Evolutionary conservation across 768 basidiomycete species (phyloP).

Genomic region (Lactarius evosmus): DNA sequence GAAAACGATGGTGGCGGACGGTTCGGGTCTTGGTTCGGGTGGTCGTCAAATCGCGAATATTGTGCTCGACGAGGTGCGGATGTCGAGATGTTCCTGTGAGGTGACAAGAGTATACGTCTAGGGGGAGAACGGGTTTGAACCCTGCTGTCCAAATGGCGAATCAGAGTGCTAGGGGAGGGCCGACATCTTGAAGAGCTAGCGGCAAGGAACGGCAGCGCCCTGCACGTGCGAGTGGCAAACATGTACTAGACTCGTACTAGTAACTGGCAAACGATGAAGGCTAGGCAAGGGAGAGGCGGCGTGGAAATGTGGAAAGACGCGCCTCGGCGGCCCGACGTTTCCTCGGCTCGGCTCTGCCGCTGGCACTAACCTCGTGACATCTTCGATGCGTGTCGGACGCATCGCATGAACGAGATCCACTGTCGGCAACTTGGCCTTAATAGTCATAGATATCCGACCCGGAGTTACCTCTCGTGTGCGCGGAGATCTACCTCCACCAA

Average conservation of each 20-base stretch:
- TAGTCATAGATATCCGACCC: too few species aligned
- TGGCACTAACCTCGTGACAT: not conserved
- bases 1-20: not conserved
- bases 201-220: not conserved
- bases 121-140: not conserved
- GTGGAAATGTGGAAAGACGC: too few species aligned
- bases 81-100: constrained; percentile 3
- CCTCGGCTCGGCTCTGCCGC: too few species aligned
- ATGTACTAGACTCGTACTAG: not conserved
- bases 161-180: not conserved
- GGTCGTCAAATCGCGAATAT: constrained; percentile 23
- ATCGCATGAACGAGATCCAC: not conserved
- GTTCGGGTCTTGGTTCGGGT: constrained; percentile 11
- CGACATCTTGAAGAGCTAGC: not conserved
- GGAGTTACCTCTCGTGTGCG: too few species aligned
- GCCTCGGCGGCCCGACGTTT: not conserved
- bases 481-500: too few species aligned
- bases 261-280: not conserved
- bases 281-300: too few species aligned
- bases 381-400: not conserved
- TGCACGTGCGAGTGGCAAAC: not conserved
- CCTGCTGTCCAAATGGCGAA: constrained; percentile 2
- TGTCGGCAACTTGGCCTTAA: not conserved
- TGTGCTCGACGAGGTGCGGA: constrained; percentile 15
- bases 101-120: not conserved